A percentile compares a stretch with the other conserved stretches of the same genome.
Evolutionary conservation across 495 filamentous ascomycete species (phyloP).

Genomic region (Darksidea phi): DNA sequence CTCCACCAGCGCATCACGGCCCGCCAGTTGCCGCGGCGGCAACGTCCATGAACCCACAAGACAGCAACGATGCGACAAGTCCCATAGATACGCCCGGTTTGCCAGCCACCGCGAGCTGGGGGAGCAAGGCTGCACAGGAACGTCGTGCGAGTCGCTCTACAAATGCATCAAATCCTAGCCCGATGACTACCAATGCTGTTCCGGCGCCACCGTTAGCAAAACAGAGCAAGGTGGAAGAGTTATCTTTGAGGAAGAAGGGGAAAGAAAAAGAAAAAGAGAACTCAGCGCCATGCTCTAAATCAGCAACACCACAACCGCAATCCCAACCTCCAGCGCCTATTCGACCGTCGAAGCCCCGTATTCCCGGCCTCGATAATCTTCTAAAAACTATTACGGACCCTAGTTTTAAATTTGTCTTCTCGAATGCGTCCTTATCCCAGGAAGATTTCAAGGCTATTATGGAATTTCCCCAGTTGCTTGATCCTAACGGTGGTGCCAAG

Average conservation of each 20-base stretch:
- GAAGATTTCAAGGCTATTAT: slow-evolving; percentile 58
- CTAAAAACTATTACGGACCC: slow-evolving; percentile 57
- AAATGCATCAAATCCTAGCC: slow-evolving; percentile 77
- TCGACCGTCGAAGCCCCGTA: slow-evolving; percentile 19
- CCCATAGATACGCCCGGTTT: slow-evolving; percentile 74
- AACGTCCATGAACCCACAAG: slow-evolving; percentile 70
- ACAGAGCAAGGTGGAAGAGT: slow-evolving; percentile 24
- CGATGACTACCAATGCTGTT: slow-evolving; percentile 61
- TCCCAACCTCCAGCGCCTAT: slow-evolving; percentile 2
- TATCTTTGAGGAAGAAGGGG: slow-evolving; percentile 2
- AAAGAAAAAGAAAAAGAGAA: slow-evolving; percentile 26
- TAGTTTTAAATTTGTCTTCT: slow-evolving; percentile 62
- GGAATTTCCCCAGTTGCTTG: slow-evolving; percentile 75
- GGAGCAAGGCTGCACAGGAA: slow-evolving; percentile 70
- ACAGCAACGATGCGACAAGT: slow-evolving; percentile 72
- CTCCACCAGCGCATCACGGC: slow-evolving; percentile 51
- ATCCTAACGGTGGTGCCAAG: slow-evolving; percentile 71
- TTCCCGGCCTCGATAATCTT: slow-evolving; percentile 39
- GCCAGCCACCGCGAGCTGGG: slow-evolving; percentile 92
- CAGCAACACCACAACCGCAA: slow-evolving; percentile 32
- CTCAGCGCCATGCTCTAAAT: slow-evolving; percentile 5
- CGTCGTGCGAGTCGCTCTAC: slow-evolving; percentile 73
- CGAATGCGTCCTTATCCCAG: slow-evolving; percentile 49
- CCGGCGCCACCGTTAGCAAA: slow-evolving; percentile 31
- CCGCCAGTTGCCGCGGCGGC: slow-evolving; percentile 55